phyloP scores from a whole-genome alignment of 345 rosid genomes.

The Euphorbia lathyris region DNA sequence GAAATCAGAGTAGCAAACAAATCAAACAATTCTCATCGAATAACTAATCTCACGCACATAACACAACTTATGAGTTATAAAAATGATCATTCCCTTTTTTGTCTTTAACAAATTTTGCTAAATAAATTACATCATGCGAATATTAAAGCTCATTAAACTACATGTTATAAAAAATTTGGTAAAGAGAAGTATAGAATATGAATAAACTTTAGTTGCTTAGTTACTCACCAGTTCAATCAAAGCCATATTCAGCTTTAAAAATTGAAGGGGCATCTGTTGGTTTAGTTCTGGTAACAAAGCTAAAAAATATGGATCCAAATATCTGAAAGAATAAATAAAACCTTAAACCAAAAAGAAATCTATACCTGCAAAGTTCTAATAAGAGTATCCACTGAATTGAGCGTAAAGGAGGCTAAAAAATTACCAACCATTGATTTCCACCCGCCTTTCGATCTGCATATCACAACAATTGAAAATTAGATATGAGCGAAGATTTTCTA shows the following conservation, averaged over 20 bases:
- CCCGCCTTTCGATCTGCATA: no score
- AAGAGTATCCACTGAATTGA: no score
- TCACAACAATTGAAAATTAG: no score
- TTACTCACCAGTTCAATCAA: constrained; percentile 65
- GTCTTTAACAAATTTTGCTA: not conserved
- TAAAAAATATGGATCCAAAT: constrained; percentile 75
- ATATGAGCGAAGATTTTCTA: no score
- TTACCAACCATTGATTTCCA: no score
- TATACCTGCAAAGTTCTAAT: no score
- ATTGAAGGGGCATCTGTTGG: constrained; percentile 74
- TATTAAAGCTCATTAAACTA: not conserved
- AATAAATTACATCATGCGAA: not conserved
- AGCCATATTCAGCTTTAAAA: constrained; percentile 70
- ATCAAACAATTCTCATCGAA: not conserved
- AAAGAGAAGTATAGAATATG: not conserved
- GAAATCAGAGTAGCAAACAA: not conserved
- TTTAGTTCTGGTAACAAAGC: constrained; percentile 71
- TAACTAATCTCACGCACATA: not conserved
- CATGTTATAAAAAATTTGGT: not conserved
- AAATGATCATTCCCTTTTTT: not conserved
- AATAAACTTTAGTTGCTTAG: constrained; percentile 2
- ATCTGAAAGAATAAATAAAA: constrained; percentile 45
- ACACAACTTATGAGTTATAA: not conserved
- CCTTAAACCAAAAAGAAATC: no score
- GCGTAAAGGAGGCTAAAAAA: no score